Percentiles rank a stretch among this genome's conserved stretches.
phyloP scores from a whole-genome alignment of 2,329 filamentous ascomycete species.

The Paramyrothecium roridum region DNA sequence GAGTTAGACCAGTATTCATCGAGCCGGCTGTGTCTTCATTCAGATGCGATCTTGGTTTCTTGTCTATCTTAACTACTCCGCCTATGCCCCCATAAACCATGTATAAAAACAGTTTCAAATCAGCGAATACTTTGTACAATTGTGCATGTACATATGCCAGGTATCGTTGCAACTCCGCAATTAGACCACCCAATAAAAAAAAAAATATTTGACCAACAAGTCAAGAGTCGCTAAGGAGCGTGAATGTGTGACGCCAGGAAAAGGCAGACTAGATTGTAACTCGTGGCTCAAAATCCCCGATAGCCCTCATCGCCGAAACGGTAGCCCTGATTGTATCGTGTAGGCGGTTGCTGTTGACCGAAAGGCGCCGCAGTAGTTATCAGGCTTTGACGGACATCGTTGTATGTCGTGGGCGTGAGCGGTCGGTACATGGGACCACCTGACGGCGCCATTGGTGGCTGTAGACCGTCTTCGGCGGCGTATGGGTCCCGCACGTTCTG shows the following conservation, averaged over 20 bases:
- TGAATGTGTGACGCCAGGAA: neutral
- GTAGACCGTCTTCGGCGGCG: constrained; percentile 15
- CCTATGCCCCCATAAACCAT: no score
- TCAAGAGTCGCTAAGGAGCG: neutral
- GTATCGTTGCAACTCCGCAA: neutral
- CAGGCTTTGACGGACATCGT: constrained; percentile 34
- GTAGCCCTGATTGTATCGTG: constrained; percentile 16
- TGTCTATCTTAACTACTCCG: no score
- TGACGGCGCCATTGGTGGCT: constrained; percentile 15
- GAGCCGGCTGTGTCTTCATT: no score
- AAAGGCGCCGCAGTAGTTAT: constrained; percentile 37
- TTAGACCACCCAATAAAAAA: neutral
- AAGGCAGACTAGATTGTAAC: neutral
- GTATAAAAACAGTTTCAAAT: no score
- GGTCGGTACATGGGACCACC: constrained; percentile 29
- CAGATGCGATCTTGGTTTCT: no score
- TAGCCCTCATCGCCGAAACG: constrained; percentile 13
- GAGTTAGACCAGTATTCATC: no score
- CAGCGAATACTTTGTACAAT: constrained; percentile 1
- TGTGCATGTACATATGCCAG: neutral
- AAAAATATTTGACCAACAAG: neutral
- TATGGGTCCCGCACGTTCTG: constrained; percentile 30
- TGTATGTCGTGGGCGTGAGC: constrained; percentile 30
- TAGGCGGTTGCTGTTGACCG: constrained; percentile 20
- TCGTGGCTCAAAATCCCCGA: constrained; percentile 10